Evolutionary conservation across 345 rosid species (phyloP).

Genomic region (Lepidium sativum): DNA sequence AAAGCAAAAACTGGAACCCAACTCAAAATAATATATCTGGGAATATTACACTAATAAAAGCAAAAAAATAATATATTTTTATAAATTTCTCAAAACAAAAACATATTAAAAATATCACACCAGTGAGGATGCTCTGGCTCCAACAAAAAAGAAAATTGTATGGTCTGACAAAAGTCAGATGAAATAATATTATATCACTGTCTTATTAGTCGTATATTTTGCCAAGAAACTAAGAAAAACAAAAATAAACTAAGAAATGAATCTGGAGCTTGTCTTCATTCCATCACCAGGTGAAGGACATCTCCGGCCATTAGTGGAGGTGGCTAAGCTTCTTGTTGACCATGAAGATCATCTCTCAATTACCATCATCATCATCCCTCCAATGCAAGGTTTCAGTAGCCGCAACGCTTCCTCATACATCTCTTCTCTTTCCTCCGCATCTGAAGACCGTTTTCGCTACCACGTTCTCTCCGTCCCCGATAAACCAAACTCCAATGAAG

Average conservation of each 20-base stretch:
- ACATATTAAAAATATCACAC: no score
- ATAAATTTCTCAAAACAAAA: no score
- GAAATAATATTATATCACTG: no score
- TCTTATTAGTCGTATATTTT: no score
- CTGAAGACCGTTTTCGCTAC: conserved; percentile 29
- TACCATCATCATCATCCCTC: conserved; percentile 39
- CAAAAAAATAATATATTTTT: no score
- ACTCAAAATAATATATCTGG: no score
- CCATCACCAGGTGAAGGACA: conserved; percentile 52
- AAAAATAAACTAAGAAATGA: neutral
- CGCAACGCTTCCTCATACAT: conserved; percentile 21
- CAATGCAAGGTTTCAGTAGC: conserved; percentile 1
- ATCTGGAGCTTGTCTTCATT: conserved; percentile 33
- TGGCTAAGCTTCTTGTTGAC: conserved; percentile 35
- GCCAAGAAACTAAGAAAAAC: no score
- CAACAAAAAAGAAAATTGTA: no score
- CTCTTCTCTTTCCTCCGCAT: conserved; percentile 18
- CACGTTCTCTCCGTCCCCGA: conserved; percentile 21
- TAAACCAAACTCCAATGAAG: neutral
- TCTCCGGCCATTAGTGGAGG: conserved; percentile 31
- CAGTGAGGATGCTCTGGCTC: no score
- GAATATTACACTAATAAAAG: no score
- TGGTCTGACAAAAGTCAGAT: no score
- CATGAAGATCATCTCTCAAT: conserved; percentile 36
- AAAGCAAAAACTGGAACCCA: no score